phyloP scores from a whole-genome alignment of 371 early-diverging fungal species.

The Choanephora cucurbitarum region DNA sequence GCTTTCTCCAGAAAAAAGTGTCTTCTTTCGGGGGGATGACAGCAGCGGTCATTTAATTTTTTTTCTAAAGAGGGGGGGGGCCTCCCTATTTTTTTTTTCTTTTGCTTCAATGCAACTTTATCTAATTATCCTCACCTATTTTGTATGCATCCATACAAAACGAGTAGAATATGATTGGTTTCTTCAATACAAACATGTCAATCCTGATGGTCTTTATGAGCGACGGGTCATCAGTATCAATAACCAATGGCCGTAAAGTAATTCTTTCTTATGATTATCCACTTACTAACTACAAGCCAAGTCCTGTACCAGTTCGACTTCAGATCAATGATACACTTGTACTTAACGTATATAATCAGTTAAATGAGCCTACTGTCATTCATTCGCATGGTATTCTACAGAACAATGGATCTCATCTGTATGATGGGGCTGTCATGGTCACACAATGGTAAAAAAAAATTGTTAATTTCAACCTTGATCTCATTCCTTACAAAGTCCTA shows the following conservation, averaged over 20 bases:
- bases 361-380: conserved; percentile 55
- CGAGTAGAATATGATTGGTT: conserved; percentile 69
- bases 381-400: conserved; percentile 75
- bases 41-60: too few relatives aligned
- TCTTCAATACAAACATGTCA: conserved; percentile 63
- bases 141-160: conserved; percentile 12
- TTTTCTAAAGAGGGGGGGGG: too few relatives aligned
- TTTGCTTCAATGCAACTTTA: too few relatives aligned
- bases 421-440: conserved; percentile 68
- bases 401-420: conserved; percentile 49
- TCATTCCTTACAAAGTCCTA: conserved; percentile 18
- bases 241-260: conserved; percentile 63
- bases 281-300: too few relatives aligned
- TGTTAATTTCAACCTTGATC: too few relatives aligned
- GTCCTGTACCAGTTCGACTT: conserved; percentile 44
- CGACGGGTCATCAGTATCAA: conserved; percentile 77
- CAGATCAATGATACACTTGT: conserved; percentile 57
- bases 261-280: conserved; percentile 17
- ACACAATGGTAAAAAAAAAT: conserved; percentile 55
- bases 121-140: too few relatives aligned
- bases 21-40: too few relatives aligned
- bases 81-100: too few relatives aligned
- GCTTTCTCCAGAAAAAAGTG: too few relatives aligned
- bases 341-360: conserved; percentile 54
- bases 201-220: conserved; percentile 65